A percentile compares a stretch with the other conserved stretches of the same genome.
Evolutionary conservation across 805 yeast species (phyloP).

Genomic region (Yamadazyma tumulicola): DNA sequence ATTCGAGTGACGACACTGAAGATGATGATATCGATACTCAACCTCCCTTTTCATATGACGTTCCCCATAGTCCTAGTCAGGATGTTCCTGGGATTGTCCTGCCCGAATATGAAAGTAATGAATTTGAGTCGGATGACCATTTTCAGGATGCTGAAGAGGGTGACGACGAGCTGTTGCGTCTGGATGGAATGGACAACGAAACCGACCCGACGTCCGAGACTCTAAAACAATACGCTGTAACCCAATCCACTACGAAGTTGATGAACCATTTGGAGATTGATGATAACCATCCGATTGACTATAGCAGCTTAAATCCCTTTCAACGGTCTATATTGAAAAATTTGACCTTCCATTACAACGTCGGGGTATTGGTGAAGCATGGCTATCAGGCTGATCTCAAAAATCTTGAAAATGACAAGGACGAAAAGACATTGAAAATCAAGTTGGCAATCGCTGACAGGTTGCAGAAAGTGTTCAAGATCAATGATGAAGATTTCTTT

Average conservation of each 20-base stretch:
- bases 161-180: background rate
- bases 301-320: constrained; percentile 7
- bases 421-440: constrained; percentile 14
- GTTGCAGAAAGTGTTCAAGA: constrained; percentile 34
- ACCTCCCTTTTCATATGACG: background rate
- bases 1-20: constrained; percentile 5
- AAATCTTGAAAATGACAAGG: constrained; percentile 7
- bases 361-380: constrained; percentile 6
- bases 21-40: constrained; percentile 2
- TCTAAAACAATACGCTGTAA: background rate
- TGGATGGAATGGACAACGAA: background rate
- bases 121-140: constrained; percentile 1
- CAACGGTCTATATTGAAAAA: constrained; percentile 23
- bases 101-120: too few relatives aligned
- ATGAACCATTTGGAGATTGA: constrained; percentile 8
- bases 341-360: constrained; percentile 16
- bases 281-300: constrained; percentile 3
- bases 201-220: background rate
- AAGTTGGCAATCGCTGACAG: constrained; percentile 31
- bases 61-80: background rate
- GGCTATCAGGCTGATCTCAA: constrained; percentile 12
- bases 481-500: constrained; percentile 55
- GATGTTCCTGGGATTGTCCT: background rate
- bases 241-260: constrained; percentile 1
- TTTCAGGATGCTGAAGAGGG: constrained; percentile 4